Base-by-base conservation (phyloP, 495 filamentous ascomycete genomes). In the Aspergillus cristatus region DNA sequence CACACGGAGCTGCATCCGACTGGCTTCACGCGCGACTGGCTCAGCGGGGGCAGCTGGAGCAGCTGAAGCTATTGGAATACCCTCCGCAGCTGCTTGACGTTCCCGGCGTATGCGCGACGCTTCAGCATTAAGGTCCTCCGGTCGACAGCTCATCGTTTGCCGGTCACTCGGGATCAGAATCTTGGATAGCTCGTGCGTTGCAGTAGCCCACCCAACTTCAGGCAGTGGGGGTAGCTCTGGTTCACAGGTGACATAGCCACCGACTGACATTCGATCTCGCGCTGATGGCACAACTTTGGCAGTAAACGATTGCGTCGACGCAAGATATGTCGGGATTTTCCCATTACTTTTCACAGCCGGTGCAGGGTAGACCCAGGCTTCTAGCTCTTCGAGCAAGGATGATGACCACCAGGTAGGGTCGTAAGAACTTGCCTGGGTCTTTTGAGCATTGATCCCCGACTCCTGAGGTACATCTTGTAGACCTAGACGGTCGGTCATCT, bases 151-250 rank as follows among this genome's bases (percentile, higher is more conserved):
- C 16, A 57, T 67, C 0, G 79, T 85, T 55, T 84, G 74, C 7
- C 85, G 70, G 45, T 77, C 63, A 7, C 60, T 62, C 1, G 91
- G 91, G 34, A 95, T 82, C 17, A 97, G 74, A 3, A 88, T 57
- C 53, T 86, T 89, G 48, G 76, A 84, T 12, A 96, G 56, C 51
- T 94, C 89, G 48, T 79, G 71, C 0, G 86, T 70, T 11, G 86
- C 86, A 28, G 79, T 75, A 1, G 81, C 78, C 91, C 93, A 97
- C 28, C 78, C 68, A 0, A 96, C 81, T 17, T 86, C 79, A 5
- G 86, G 84, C 1, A 82, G 71, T 16, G 83, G 79, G 2, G 79
- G 76, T n/a, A 74, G 63, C 46, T 51, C 71, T 40, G 72, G 41
- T 61, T 62, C 46, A 10, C 40, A 20, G 38, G 48, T 57, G 0